A percentile compares a stretch with the other conserved stretches of the same genome.
Conservation (phyloP, 164 flowering plant genomes). For the Nymphaea thermarum region DNA sequence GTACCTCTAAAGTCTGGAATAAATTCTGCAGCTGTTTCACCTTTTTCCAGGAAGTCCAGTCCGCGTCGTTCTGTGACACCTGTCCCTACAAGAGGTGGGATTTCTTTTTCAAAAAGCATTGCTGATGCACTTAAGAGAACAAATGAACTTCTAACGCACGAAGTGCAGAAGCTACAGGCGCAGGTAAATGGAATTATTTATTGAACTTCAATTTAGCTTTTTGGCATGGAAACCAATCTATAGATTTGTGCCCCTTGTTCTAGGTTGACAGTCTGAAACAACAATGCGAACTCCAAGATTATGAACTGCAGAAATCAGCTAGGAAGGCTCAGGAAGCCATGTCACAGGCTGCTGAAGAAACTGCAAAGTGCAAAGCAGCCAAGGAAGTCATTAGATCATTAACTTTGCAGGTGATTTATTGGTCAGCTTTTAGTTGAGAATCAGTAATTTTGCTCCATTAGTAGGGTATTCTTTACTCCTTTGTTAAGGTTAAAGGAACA, state of each 20-base stretch:
- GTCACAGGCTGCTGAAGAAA: slow-evolving; percentile 79
- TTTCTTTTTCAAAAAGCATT: slow-evolving; percentile 78
- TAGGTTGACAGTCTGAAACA: slow-evolving; percentile 75
- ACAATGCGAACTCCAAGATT: slow-evolving; percentile 75
- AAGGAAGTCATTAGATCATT: slow-evolving; percentile 95
- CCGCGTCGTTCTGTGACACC: slow-evolving; percentile 98
- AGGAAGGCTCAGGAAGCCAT: slow-evolving; percentile 80
- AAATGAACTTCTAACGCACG: slow-evolving; percentile 89
- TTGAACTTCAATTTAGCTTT: not conserved
- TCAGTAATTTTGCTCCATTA: too few relatives aligned
- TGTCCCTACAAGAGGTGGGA: slow-evolving; percentile 80
- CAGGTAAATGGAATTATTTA: slow-evolving; percentile 36
- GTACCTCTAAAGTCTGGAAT: slow-evolving; percentile 8
- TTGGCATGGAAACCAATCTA: not conserved
- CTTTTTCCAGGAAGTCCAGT: slow-evolving; percentile 86
- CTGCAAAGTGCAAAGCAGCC: slow-evolving; percentile 83
- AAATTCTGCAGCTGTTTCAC: slow-evolving; percentile 86
- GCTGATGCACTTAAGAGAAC: slow-evolving; percentile 92
- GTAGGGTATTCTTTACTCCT: too few relatives aligned
- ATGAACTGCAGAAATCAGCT: slow-evolving; percentile 67
- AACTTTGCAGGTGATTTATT: slow-evolving; percentile 61
- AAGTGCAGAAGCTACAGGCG: slow-evolving; percentile 66
- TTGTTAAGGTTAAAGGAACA: too few relatives aligned
- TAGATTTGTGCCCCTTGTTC: slow-evolving; percentile 12
- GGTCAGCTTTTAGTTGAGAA: not conserved